These are phyloP conservation scores for Fusarium albidum DNA, from an alignment of 2,329 filamentous ascomycete species.

Conservation along the genomic window DNA sequence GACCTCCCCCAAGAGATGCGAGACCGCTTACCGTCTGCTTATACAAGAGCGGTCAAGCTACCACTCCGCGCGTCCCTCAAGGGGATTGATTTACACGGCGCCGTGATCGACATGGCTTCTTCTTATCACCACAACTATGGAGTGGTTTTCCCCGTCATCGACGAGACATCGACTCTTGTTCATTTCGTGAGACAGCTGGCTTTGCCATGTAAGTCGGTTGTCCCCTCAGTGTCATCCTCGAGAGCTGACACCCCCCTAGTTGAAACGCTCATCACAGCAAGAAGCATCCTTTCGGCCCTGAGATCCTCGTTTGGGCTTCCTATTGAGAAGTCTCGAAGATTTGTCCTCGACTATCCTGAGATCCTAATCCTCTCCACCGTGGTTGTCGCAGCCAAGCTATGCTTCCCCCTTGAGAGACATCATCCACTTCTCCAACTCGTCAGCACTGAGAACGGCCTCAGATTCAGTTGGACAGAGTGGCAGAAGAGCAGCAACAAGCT, in stretches of 20 bases:
- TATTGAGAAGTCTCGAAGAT: constrained; percentile 52
- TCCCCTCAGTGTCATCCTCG: too few species aligned
- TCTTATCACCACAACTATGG: constrained; percentile 74
- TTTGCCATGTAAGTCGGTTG: constrained; percentile 69
- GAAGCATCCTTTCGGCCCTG: constrained; percentile 57
- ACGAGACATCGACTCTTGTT: constrained; percentile 72
- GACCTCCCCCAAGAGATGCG: constrained; percentile 71
- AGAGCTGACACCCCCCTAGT: constrained; percentile 55
- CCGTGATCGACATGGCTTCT: constrained; percentile 67
- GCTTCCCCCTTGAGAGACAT: constrained; percentile 75
- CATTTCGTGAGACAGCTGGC: constrained; percentile 75
- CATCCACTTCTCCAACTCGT: constrained; percentile 47
- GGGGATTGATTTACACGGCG: constrained; percentile 69
- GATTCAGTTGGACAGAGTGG: constrained; percentile 80
- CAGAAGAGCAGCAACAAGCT: constrained; percentile 52
- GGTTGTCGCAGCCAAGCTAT: constrained; percentile 79
- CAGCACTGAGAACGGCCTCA: constrained; percentile 21
- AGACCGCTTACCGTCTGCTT: constrained; percentile 68
- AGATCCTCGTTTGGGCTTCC: constrained; percentile 64
- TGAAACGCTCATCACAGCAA: constrained; percentile 53
- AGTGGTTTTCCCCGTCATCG: constrained; percentile 77
- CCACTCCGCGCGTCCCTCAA: constrained; percentile 51
- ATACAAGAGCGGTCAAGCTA: constrained; percentile 67
- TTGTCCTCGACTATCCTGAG: constrained; percentile 74
- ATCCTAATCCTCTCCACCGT: constrained; percentile 75